Evolutionary conservation across 805 yeast genomes (phyloP).

Genomic region (Starmerella asiatica): DNA sequence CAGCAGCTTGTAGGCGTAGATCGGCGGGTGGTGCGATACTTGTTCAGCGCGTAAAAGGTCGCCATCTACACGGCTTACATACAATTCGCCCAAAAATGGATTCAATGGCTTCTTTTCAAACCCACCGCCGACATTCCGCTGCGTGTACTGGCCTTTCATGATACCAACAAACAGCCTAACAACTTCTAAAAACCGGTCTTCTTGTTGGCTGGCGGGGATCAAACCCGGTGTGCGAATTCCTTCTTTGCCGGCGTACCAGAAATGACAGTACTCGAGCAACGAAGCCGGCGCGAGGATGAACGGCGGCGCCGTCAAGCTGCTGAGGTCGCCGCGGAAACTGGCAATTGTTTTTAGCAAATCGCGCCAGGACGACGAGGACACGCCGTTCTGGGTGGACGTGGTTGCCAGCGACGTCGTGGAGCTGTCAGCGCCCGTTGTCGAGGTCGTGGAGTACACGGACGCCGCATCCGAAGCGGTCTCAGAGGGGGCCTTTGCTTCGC

Average conservation of each 20-base stretch:
- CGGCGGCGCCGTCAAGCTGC: slow-evolving; percentile 93
- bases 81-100: slow-evolving; percentile 90
- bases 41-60: slow-evolving; percentile 77
- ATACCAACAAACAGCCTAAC: slow-evolving; percentile 86
- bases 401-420: no score
- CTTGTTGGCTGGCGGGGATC: slow-evolving; percentile 28
- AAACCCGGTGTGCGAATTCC: slow-evolving; percentile 56
- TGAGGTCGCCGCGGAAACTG: slow-evolving; percentile 83
- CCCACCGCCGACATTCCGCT: slow-evolving; percentile 85
- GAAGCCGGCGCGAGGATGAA: slow-evolving; percentile 87
- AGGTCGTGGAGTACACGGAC: no score
- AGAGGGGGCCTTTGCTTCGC: background rate
- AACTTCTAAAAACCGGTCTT: slow-evolving; percentile 65
- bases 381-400: slow-evolving; percentile 5
- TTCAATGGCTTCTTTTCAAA: slow-evolving; percentile 93
- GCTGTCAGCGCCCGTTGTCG: no score
- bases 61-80: slow-evolving; percentile 86
- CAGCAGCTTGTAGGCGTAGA: slow-evolving; percentile 77
- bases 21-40: slow-evolving; percentile 95
- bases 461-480: no score
- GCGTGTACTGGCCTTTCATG: slow-evolving; percentile 82
- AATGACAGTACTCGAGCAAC: slow-evolving; percentile 79
- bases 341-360: slow-evolving; percentile 82
- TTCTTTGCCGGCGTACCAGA: slow-evolving; percentile 91
- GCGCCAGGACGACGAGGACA: slow-evolving; percentile 50